A percentile compares a stretch with the other conserved stretches of the same genome.
Evolutionary conservation across 2,329 filamentous ascomycete genomes (phyloP).

Genomic region (Dothistroma septosporum): DNA sequence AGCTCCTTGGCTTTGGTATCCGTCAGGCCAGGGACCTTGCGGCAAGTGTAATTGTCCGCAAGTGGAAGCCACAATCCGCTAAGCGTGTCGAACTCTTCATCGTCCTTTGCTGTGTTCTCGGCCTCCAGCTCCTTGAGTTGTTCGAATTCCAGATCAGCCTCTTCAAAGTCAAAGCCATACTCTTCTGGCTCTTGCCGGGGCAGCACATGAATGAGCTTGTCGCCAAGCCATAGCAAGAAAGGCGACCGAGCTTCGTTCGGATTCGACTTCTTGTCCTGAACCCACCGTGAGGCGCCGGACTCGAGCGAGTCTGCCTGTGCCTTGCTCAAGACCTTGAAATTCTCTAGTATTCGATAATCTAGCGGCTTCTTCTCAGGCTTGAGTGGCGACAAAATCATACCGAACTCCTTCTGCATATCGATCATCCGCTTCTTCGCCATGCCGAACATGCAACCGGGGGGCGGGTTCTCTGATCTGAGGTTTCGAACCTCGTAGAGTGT

Average conservation of each 20-base stretch:
- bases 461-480: slow-evolving; percentile 29
- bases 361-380: slow-evolving; percentile 45
- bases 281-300: slow-evolving; percentile 42
- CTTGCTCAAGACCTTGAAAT: slow-evolving; percentile 56
- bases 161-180: slow-evolving; percentile 54
- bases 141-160: slow-evolving; percentile 59
- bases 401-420: slow-evolving; percentile 41
- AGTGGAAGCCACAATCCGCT: slow-evolving; percentile 32
- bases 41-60: slow-evolving; percentile 40
- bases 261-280: slow-evolving; percentile 24
- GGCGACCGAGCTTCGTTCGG: slow-evolving; percentile 25
- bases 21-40: slow-evolving; percentile 22
- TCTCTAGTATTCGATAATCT: slow-evolving; percentile 51
- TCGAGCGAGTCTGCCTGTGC: slow-evolving; percentile 61
- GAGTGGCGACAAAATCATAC: slow-evolving; percentile 43
- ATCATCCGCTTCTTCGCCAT: slow-evolving; percentile 43
- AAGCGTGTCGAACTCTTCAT: slow-evolving; percentile 39
- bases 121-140: slow-evolving; percentile 59
- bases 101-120: slow-evolving; percentile 47
- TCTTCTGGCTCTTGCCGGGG: slow-evolving; percentile 46
- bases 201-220: slow-evolving; percentile 46
- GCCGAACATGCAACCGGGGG: slow-evolving; percentile 41
- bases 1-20: slow-evolving; percentile 37
- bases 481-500: slow-evolving; percentile 62
- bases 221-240: slow-evolving; percentile 57